Evolutionary conservation across 2,329 filamentous ascomycete genomes (phyloP).

Genomic region (Aspergillus sp.): DNA sequence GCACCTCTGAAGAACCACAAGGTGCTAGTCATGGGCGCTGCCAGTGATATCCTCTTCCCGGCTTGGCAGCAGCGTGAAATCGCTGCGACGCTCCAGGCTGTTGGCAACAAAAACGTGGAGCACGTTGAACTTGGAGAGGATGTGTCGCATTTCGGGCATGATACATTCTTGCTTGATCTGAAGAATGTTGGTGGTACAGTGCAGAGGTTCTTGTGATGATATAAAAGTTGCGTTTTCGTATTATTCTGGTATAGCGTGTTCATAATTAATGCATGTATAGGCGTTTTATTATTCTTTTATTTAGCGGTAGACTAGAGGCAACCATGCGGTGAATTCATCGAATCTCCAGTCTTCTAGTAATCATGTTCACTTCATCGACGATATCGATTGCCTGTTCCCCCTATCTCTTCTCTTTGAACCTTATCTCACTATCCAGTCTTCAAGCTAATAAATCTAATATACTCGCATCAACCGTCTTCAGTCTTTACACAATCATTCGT

Average conservation of each 20-base stretch:
- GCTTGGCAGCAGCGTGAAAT: constrained; percentile 97
- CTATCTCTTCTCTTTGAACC: too few species aligned
- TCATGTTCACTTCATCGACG: too few species aligned
- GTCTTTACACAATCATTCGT: too few species aligned
- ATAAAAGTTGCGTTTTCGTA: constrained; percentile 1
- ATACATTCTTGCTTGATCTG: constrained; percentile 89
- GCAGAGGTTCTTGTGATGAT: constrained; percentile 61
- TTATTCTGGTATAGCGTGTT: background rate
- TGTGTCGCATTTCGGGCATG: constrained; percentile 89
- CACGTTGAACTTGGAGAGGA: constrained; percentile 92
- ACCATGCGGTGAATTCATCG: too few species aligned
- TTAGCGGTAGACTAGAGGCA: too few species aligned
- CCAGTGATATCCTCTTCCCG: constrained; percentile 92
- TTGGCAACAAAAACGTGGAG: constrained; percentile 72
- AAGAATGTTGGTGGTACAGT: constrained; percentile 85
- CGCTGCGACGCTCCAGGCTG: constrained; percentile 68
- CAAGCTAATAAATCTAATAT: too few species aligned
- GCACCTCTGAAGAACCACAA: constrained; percentile 66
- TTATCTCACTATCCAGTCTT: too few species aligned
- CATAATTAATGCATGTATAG: constrained; percentile 1
- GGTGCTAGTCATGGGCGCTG: constrained; percentile 84
- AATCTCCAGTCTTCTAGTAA: too few species aligned
- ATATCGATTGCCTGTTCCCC: too few species aligned
- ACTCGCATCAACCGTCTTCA: too few species aligned
- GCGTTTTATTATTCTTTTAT: background rate